Evolutionary conservation across 1,139 yeast genomes (phyloP), one percentile per base, ranked within the genome.

Genomic region (Hanseniaspora gamundiae): DNA sequence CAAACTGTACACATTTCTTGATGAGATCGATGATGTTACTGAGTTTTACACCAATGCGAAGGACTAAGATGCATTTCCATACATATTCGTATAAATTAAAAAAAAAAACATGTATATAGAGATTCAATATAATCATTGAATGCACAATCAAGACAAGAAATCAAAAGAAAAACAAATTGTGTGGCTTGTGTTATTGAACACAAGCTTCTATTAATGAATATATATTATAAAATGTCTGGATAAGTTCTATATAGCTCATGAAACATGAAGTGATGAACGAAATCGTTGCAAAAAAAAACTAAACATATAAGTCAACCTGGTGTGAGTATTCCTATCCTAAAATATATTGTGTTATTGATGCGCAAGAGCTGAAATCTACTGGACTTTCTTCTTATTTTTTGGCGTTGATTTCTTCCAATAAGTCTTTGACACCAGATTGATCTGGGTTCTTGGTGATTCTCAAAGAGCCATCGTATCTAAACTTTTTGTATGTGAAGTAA

Each of bases 11-110:
- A 68, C 64, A 24, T 69, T 70, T 45, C 66, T 88, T 44, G 94
- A 85, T 48, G 85, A 78, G 35, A 65, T 85, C 19, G 85, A 83
- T 42, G 96, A 88, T 54, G 83, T 88, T 29, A 77, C 86, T 8
- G 86, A 79, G 51, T 77, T 83, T 49, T 84, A 83, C 64, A 68
- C 74, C 52, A 91, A 70, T 40, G 42, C 57, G 42, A 56, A 52
- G 39, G 53, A 17, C 38, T 16, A 24, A 24, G 4, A 31, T 7
- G 26, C 16, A 10, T 10, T n/a, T n/a, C n/a, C n/a, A n/a, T n/a
- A n/a, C n/a, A n/a, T n/a, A n/a, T n/a, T n/a, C n/a, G n/a, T n/a
- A n/a, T n/a, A n/a, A n/a, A n/a, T n/a, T n/a, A n/a, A n/a, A n/a
- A n/a, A n/a, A n/a, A n/a, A 13, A 33, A 3, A 14, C 28, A 13